A percentile compares a stretch with the other conserved stretches of the same genome.
These are phyloP conservation scores for Talaromyces trachyspermus DNA, from an alignment of 495 filamentous ascomycete species.

Conservation along the genomic window DNA sequence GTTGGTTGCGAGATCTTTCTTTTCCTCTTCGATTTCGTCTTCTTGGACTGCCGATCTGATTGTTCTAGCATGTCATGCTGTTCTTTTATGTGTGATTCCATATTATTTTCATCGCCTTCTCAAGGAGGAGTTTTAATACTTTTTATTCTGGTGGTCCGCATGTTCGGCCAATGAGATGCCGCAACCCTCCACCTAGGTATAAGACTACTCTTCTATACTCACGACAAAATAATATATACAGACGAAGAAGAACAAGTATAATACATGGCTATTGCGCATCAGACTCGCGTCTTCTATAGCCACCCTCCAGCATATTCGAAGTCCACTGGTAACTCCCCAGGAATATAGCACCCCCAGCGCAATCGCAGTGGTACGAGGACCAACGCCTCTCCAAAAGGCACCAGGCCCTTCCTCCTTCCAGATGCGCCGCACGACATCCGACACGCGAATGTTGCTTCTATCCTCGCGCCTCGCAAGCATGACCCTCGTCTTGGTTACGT, in stretches of 20 bases:
- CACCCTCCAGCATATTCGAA: slow-evolving; percentile 57
- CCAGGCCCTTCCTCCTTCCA: slow-evolving; percentile 60
- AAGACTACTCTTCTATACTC: too few species aligned
- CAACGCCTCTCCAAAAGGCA: slow-evolving; percentile 83
- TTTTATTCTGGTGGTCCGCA: too few species aligned
- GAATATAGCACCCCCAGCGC: slow-evolving; percentile 91
- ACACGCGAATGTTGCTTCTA: slow-evolving; percentile 45
- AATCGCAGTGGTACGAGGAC: slow-evolving; percentile 89
- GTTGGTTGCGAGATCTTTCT: slow-evolving; percentile 10
- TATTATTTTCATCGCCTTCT: too few species aligned
- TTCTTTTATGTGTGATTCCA: too few species aligned
- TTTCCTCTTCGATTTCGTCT: neutral
- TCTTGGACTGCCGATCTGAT: too few species aligned
- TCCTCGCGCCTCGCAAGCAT: slow-evolving; percentile 64
- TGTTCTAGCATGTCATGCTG: too few species aligned
- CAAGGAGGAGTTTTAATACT: too few species aligned
- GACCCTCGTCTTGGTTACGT: slow-evolving; percentile 93
- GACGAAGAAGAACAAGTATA: slow-evolving; percentile 1
- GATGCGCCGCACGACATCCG: slow-evolving; percentile 56
- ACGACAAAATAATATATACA: too few species aligned
- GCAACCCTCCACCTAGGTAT: too few species aligned
- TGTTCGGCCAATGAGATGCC: too few species aligned
- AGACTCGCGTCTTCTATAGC: slow-evolving; percentile 1
- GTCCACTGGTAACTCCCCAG: slow-evolving; percentile 93
- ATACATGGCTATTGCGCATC: neutral